Percentiles rank a stretch among this genome's conserved stretches.
phyloP scores from a whole-genome alignment of 768 basidiomycete species.

The Hericium coralloides region DNA sequence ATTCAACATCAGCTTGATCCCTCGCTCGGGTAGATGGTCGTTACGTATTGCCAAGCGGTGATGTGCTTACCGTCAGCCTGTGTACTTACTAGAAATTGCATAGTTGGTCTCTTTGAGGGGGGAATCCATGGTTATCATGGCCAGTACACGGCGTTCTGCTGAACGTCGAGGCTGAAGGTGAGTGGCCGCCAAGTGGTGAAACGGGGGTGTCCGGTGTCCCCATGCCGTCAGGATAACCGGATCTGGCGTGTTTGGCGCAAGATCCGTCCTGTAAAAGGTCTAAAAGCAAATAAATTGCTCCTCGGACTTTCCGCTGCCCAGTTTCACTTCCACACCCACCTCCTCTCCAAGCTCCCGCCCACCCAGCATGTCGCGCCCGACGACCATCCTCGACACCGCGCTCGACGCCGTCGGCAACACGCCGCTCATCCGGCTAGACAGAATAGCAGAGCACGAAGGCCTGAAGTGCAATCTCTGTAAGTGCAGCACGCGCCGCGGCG shows the following conservation, averaged over 20 bases:
- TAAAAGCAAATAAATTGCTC: neutral
- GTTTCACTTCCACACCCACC: neutral
- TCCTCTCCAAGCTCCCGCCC: neutral
- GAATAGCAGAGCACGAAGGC: constrained; percentile 62
- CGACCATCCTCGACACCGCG: constrained; percentile 62
- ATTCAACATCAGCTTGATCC: too few relatives aligned
- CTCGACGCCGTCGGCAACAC: constrained; percentile 87
- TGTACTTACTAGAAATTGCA: too few relatives aligned
- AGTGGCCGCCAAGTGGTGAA: too few relatives aligned
- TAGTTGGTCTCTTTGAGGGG: too few relatives aligned
- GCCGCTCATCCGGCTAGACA: constrained; percentile 80
- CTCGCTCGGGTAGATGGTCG: too few relatives aligned
- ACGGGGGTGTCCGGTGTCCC: neutral
- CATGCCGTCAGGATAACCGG: neutral
- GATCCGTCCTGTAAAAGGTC: neutral
- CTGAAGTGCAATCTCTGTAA: constrained; percentile 85
- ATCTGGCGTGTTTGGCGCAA: neutral
- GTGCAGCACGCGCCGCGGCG: constrained; percentile 21
- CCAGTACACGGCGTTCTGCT: too few relatives aligned
- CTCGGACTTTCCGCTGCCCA: neutral
- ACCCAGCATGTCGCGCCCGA: constrained; percentile 20
- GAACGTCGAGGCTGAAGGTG: too few relatives aligned
- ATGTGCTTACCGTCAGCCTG: too few relatives aligned
- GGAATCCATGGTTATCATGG: too few relatives aligned
- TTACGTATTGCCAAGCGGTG: too few relatives aligned